Base-by-base conservation (phyloP, 169 alveolate species). In the Plasmodium fragile region DNA sequence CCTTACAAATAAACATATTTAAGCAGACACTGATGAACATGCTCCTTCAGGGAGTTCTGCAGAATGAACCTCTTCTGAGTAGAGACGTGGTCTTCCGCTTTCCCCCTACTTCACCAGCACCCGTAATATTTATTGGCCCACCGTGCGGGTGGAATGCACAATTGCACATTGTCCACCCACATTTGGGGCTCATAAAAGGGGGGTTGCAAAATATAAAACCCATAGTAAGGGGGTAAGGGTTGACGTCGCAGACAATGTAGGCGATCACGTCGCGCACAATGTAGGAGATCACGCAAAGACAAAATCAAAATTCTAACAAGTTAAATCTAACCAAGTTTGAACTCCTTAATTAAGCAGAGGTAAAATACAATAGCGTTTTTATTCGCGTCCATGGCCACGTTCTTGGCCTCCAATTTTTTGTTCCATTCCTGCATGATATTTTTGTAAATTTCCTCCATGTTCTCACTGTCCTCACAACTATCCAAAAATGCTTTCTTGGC, bases 301-400 rank as follows among this genome's bases (percentile, higher is more conserved):
- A 49, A 11, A 49, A 13, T 49, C 59, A 2, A 49, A 49, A 49
- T 16, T 49, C 22, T 3, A 13, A 49, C 22, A 22, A 65, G 36
- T 16, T n/a, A 18, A 65, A 25, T 25, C 36, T 65, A 65, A 22
- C 36, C 22, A 41, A 78, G 39, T 30, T 78, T 78, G 69, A 78
- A 78, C 13, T 41, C 45, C 22, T 43, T 78, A 78, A 78, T 78
- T 78, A 78, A 30, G 32, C 83, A 78, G 11, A 78, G 30, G 69
- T 78, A 78, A 30, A 78, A 78, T 25, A 78, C 22, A 30, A 78
- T 78, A n/a, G 72, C 72, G 53, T 78, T 78, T 43, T 0, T n/a
- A n/a, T 78, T 78, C 30, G 28, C 0, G 16, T 78, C 83, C 0
- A 78, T 78, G 8, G 72, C 83, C 4, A 0, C 1, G 2, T 78